Conservation (phyloP, 768 basidiomycete species). For the Xerocomus potaroensis region DNA sequence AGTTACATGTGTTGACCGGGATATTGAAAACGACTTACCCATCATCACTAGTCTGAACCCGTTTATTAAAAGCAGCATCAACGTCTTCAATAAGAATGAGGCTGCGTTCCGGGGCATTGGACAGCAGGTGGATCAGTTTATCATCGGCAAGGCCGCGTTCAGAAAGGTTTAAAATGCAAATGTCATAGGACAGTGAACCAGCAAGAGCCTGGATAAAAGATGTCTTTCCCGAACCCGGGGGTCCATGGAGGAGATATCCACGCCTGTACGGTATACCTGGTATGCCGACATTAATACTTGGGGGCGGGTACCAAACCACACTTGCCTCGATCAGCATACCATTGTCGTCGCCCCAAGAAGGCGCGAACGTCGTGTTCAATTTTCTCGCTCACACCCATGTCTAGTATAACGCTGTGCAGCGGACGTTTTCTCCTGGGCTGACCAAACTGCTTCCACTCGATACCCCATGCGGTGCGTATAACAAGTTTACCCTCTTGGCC, state of each 20-base stretch:
- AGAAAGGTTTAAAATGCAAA: conserved; percentile 92
- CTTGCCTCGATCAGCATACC: conserved; percentile 96
- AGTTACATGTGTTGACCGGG: conserved; percentile 8
- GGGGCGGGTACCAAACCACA: neutral
- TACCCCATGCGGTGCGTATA: conserved; percentile 95
- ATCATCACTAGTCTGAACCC: conserved; percentile 86
- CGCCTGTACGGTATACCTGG: conserved; percentile 94
- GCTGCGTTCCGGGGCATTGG: conserved; percentile 89
- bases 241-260: conserved; percentile 92
- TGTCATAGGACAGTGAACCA: conserved; percentile 88
- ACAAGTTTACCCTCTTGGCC: conserved; percentile 92
- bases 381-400: conserved; percentile 73
- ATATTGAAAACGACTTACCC: conserved; percentile 53
- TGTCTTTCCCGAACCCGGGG: conserved; percentile 97
- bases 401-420: conserved; percentile 84
- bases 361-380: conserved; percentile 78
- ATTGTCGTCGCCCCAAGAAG: conserved; percentile 79
- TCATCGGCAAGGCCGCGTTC: conserved; percentile 96
- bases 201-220: conserved; percentile 98
- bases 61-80: conserved; percentile 94
- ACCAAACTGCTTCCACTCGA: conserved; percentile 95
- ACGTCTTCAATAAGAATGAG: conserved; percentile 97
- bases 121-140: conserved; percentile 89
- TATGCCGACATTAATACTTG: conserved; percentile 6
- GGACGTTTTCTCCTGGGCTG: conserved; percentile 85